These are phyloP conservation scores for Dunaliella primolecta DNA, from an alignment of 139 green algal genomes.

Conservation along the genomic window DNA sequence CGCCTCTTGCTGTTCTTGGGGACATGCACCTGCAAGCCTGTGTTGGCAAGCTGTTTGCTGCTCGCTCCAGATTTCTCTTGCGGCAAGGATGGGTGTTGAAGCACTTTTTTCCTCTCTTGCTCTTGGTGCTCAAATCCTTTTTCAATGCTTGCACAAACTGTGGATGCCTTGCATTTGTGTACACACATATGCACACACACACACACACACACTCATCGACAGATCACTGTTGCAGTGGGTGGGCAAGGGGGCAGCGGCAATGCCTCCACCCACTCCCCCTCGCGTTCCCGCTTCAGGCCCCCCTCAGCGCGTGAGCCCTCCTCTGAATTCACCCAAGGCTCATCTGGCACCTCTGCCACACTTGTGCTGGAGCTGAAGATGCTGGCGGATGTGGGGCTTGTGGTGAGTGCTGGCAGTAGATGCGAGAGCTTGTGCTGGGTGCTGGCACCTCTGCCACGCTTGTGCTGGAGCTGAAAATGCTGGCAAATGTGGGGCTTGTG, in stretches of 20 bases:
- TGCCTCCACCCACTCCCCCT: not conserved
- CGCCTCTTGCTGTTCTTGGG: no score
- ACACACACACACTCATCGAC: not conserved
- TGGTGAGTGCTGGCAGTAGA: constrained; percentile 28
- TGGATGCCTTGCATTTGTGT: no score
- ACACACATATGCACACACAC: not conserved
- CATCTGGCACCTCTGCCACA: not conserved
- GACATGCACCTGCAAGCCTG: no score
- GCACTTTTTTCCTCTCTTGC: no score
- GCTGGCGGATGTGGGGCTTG: constrained; percentile 60
- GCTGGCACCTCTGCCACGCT: not conserved
- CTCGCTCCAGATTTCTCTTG: no score
- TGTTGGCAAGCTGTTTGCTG: no score
- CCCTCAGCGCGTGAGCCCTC: not conserved
- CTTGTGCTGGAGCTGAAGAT: constrained; percentile 42
- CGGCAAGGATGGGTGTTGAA: no score
- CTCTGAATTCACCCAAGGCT: not conserved
- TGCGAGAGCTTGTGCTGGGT: no score
- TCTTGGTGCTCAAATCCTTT: no score
- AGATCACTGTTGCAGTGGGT: not conserved
- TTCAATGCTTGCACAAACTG: no score
- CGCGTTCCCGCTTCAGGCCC: not conserved
- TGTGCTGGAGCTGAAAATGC: constrained; percentile 43
- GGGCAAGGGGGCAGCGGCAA: not conserved
- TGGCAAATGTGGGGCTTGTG: constrained; percentile 64